These are phyloP conservation scores for Musa itinerans DNA, from an alignment of 176 grass and related monocot genomes.

Conservation along the genomic window DNA sequence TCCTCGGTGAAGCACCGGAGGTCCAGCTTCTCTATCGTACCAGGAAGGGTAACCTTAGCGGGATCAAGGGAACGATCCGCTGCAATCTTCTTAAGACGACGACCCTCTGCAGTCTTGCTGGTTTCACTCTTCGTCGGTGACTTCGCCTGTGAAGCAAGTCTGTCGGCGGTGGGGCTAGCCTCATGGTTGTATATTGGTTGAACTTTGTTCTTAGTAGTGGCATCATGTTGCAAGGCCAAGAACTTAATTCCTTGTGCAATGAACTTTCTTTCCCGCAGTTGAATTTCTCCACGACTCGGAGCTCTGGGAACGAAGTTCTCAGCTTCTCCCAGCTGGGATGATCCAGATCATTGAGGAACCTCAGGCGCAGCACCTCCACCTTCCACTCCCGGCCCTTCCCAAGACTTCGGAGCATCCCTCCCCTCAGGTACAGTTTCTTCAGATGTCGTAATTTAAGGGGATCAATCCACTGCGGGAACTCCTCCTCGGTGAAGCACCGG, in stretches of 20 bases:
- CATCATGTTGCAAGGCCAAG: too few species aligned
- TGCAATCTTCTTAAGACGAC: too few species aligned
- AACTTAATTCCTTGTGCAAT: too few species aligned
- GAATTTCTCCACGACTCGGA: too few species aligned
- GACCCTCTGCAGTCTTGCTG: neutral
- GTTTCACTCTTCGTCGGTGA: too few species aligned
- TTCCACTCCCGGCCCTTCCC: conserved; percentile 24
- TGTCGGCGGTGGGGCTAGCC: too few species aligned
- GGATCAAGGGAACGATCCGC: neutral
- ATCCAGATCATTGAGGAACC: conserved; percentile 8
- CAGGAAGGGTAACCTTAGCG: conserved; percentile 4
- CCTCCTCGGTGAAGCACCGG: conserved; percentile 31
- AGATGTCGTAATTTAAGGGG: conserved; percentile 25
- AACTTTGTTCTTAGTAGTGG: too few species aligned
- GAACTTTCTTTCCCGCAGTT: too few species aligned
- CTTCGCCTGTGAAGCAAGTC: neutral
- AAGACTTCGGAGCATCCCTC: conserved; percentile 43
- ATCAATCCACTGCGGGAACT: conserved; percentile 37
- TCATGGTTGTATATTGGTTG: too few species aligned
- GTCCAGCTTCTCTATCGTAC: conserved; percentile 42
- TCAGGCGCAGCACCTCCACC: conserved; percentile 40
- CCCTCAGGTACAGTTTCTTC: conserved; percentile 54
- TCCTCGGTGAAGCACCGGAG: conserved; percentile 37
- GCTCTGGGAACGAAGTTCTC: too few species aligned
- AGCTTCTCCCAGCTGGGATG: too few species aligned